Percentiles rank a stretch among this genome's conserved stretches.
Evolutionary conservation across 192 early-diverging fungal species (phyloP).

Genomic region (Podila clonocystis): DNA sequence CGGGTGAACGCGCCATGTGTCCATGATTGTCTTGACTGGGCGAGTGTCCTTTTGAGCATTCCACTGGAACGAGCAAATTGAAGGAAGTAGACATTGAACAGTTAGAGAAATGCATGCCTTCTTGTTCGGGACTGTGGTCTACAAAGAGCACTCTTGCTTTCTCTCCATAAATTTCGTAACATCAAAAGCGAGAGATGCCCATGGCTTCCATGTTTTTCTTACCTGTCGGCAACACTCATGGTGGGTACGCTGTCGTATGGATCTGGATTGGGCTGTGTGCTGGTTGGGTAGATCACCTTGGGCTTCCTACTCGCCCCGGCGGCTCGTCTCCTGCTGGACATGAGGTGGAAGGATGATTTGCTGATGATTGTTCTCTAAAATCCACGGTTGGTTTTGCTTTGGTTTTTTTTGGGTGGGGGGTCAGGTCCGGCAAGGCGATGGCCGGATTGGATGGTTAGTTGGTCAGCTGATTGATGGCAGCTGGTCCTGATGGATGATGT

Average conservation of each 20-base stretch:
- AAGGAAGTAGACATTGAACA: neutral
- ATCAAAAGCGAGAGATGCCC: neutral
- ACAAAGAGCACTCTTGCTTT: neutral
- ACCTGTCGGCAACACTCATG: constrained; percentile 46
- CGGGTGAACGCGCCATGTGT: constrained; percentile 39
- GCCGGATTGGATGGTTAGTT: no score
- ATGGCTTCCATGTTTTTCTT: constrained; percentile 1
- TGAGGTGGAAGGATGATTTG: neutral
- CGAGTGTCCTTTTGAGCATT: constrained; percentile 27
- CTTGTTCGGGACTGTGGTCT: neutral
- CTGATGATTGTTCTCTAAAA: no score
- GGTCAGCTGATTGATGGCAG: no score
- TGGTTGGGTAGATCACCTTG: constrained; percentile 22
- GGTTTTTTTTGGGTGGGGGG: neutral
- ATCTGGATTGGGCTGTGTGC: constrained; percentile 21
- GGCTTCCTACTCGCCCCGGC: constrained; percentile 10
- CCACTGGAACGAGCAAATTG: constrained; percentile 7
- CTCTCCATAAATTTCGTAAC: neutral
- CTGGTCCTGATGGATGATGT: no score
- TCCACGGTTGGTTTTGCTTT: no score
- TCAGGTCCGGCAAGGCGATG: no score
- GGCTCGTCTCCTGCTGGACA: constrained; percentile 3
- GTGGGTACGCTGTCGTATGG: constrained; percentile 17
- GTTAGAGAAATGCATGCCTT: neutral
- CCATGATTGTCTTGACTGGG: constrained; percentile 30